Conservation (phyloP, 202 grass and related monocot species). For the Carex arenaria region DNA sequence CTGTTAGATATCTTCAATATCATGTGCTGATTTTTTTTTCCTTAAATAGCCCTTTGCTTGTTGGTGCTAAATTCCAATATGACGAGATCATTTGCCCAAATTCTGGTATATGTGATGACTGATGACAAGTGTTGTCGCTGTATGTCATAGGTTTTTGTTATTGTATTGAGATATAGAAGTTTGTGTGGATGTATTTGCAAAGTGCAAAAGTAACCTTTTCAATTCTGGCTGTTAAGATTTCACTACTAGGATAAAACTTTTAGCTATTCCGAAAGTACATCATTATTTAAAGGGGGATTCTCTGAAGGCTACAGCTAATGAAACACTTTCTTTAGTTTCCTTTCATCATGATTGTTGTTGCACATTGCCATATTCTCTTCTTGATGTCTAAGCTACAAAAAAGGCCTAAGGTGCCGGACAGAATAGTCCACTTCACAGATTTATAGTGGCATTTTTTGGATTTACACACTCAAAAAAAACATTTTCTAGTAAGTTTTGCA, state of each 20-base stretch:
- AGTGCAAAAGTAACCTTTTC: not conserved
- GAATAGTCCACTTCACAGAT: not conserved
- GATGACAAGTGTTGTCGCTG: not conserved
- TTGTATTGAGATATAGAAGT: not conserved
- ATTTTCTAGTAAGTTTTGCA: not conserved
- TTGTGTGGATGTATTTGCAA: not conserved
- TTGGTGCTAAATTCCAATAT: not conserved
- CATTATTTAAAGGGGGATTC: conserved; percentile 11
- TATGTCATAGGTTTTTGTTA: not conserved
- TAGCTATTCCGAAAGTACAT: not conserved
- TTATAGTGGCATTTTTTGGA: conserved; percentile 2
- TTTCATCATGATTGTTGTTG: conserved; percentile 10
- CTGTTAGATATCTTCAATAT: not conserved
- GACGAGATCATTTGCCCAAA: not conserved
- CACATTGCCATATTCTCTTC: not conserved
- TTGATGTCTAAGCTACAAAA: conserved; percentile 14
- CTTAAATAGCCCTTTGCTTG: not conserved
- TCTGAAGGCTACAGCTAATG: not conserved
- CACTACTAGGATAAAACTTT: not conserved
- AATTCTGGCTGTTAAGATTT: not conserved
- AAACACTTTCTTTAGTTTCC: conserved; percentile 5
- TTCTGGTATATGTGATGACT: not conserved
- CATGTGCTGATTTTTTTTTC: not conserved
- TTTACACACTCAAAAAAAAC: not conserved
- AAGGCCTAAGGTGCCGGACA: not conserved